Evolutionary conservation across 345 rosid genomes (phyloP), one percentile per base, ranked within the genome.

Genomic region (Limnanthes douglasii): DNA sequence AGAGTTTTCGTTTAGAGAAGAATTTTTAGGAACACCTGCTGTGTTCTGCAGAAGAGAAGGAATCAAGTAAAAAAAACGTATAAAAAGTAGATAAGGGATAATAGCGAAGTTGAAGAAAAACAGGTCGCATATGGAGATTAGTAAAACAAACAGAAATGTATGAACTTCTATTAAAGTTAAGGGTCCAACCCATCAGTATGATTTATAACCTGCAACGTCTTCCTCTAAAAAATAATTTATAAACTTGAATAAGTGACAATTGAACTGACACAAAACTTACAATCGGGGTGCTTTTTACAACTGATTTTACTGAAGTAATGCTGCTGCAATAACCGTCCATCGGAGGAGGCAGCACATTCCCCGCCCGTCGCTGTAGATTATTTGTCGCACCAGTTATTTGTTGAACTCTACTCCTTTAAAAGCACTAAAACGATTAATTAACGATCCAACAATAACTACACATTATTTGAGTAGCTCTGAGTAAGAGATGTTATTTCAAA

Each of bases 331-430:
- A 65, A 50, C 75, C 85, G 71, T 75, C 83, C 20, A 68, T 2
- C 1, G 97, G 86, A 5, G 90, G 90, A 38, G 97, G 97, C 53
- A 88, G 54, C 53, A 60, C 37, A 58, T 31, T 67, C 46, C 97
- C 95, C 8, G 86, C 46, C 10, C 69, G 68, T 24, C 70, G 37
- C 34, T 61, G 72, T 58, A 58, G 26, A 58, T 56, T 55, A 46
- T 39, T 73, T 53, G 73, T 46, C 28, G 65, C 56, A 44, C 85
- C 78, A 15, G 86, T 68, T 34, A 88, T 71, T 62, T 82, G 78
- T 51, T 78, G 93, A 39, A 83, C 93, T 46, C 85, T 82, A 37
- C 67, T 69, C 92, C 84, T 74, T 35, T 26, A 40, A 61, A 50
- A 33, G 14, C 56, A 57, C 41, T 11, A 57, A 12, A 34, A 17